Evolutionary conservation across 192 early-diverging fungal genomes (phyloP), one percentile per base, ranked within the genome.

Genomic region (Backusella westeae): DNA sequence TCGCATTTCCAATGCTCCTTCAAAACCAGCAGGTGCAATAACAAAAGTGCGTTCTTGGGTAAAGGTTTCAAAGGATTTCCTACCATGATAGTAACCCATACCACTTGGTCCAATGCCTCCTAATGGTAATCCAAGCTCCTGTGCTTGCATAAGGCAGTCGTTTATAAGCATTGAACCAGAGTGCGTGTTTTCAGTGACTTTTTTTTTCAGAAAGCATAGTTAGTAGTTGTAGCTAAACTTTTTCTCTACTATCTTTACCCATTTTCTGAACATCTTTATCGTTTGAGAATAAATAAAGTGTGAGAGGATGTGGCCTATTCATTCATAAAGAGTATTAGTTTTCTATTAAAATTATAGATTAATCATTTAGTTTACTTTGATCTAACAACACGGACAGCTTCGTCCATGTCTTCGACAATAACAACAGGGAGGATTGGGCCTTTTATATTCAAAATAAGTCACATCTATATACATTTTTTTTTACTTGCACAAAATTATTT

Each of bases 361-460:
- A 49, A n/a, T 49, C 6, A n/a, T n/a, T n/a, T 34, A 10, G 2
- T 72, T 35, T 76, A 82, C 81, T 65, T 82, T 7, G 69, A 63
- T 75, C 90, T 91, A 36, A 95, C 85, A 78, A 86, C 79, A 42
- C 75, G 82, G 39, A 95, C 79, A 7, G 90, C 92, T 65, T 90
- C 89, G 7, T 92, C 83, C 14, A 92, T 59, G 34, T 82, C 83
- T 72, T 91, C 85, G 59, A 89, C 88, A 0, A 86, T 75, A 34
- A 97, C 72, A 71, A 99, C 84, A 10, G 95, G 95, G 71, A 99
- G 78, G 39, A 97, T 84, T 3, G 97, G 97, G 10, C 95, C 56
- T 63, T 63, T 63, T 29, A 29, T 23, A 14, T 12, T 23, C 23
- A 29, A 63, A 10, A 8, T 63, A 0, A 63, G 56, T 63, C 9